These are phyloP conservation scores for Komagataea norvegica DNA, from an alignment of 1,139 yeast genomes.

Conservation along the genomic window DNA sequence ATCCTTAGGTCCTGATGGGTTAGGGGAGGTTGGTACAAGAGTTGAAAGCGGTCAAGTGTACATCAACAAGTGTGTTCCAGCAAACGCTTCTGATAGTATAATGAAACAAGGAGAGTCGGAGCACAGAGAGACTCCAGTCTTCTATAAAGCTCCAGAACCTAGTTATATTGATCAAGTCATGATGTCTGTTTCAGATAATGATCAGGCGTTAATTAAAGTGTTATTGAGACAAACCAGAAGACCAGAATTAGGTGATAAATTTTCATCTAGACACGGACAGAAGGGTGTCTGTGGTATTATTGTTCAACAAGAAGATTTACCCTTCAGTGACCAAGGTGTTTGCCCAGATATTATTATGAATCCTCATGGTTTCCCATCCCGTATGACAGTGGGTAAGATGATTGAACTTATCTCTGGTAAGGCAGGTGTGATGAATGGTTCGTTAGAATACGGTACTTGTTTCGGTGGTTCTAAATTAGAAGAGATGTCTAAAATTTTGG, in stretches of 20 bases:
- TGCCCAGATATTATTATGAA: constrained; percentile 96
- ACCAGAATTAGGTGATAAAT: constrained; percentile 97
- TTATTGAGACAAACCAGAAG: constrained; percentile 91
- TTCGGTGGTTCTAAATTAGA: constrained; percentile 95
- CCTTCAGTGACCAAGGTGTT: constrained; percentile 87
- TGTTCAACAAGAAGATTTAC: constrained; percentile 94
- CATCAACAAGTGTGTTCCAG: constrained; percentile 88
- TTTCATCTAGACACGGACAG: constrained; percentile 96
- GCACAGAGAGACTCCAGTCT: constrained; percentile 86
- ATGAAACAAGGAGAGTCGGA: constrained; percentile 44
- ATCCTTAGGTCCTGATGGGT: constrained; percentile 88
- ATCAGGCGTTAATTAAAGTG: constrained; percentile 90
- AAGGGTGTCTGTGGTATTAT: constrained; percentile 99
- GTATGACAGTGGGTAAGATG: constrained; percentile 99
- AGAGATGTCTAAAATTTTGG: constrained; percentile 90
- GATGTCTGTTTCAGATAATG: constrained; percentile 95
- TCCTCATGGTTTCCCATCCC: constrained; percentile 99
- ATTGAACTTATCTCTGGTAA: constrained; percentile 93
- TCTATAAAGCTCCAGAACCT: constrained; percentile 92
- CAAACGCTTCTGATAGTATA: constrained; percentile 75
- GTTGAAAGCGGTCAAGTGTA: constrained; percentile 92
- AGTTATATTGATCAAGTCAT: constrained; percentile 94
- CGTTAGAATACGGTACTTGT: constrained; percentile 94
- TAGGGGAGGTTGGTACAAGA: constrained; percentile 92
- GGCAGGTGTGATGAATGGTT: constrained; percentile 93